phyloP scores from a whole-genome alignment of 1,284 basidiomycete species.

The Dichomitus squalens region DNA sequence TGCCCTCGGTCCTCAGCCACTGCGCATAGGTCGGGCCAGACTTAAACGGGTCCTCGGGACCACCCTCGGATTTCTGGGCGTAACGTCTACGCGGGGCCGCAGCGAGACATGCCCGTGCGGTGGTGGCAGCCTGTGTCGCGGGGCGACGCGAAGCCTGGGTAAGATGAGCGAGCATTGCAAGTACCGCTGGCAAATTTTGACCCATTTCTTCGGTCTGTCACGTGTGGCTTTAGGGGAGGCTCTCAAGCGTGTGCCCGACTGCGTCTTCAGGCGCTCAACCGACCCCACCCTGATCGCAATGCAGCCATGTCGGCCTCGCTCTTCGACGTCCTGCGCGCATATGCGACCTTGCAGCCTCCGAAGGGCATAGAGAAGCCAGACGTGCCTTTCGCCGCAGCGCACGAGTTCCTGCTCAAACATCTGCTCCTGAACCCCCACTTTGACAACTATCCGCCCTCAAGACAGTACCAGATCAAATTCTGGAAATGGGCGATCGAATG shows the following conservation, averaged over 20 bases:
- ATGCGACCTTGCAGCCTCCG: constrained; percentile 54
- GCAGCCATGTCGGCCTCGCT: constrained; percentile 18
- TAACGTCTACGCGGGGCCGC: constrained; percentile 21
- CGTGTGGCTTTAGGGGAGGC: constrained; percentile 23
- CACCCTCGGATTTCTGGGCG: constrained; percentile 21
- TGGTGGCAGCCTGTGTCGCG: not conserved
- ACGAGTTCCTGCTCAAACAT: constrained; percentile 53
- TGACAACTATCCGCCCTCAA: constrained; percentile 57
- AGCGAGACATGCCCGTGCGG: constrained; percentile 19
- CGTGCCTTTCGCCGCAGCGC: constrained; percentile 39
- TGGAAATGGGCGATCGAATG: constrained; percentile 70
- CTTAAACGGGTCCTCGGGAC: constrained; percentile 15
- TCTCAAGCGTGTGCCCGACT: not conserved
- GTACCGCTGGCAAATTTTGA: constrained; percentile 30
- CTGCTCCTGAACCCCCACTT: constrained; percentile 58
- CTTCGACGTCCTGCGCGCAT: constrained; percentile 52
- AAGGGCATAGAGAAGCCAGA: constrained; percentile 40
- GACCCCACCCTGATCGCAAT: not conserved
- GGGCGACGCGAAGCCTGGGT: constrained; percentile 29
- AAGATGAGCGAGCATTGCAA: constrained; percentile 35
- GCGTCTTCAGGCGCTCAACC: not conserved
- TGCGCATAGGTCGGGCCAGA: constrained; percentile 31
- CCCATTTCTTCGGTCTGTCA: constrained; percentile 19
- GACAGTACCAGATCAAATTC: constrained; percentile 60
- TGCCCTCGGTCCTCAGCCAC: constrained; percentile 41